Evolutionary conservation across 306 rosid species (phyloP), one percentile per base, ranked within the genome.

Genomic region (Cicer yamashitae): DNA sequence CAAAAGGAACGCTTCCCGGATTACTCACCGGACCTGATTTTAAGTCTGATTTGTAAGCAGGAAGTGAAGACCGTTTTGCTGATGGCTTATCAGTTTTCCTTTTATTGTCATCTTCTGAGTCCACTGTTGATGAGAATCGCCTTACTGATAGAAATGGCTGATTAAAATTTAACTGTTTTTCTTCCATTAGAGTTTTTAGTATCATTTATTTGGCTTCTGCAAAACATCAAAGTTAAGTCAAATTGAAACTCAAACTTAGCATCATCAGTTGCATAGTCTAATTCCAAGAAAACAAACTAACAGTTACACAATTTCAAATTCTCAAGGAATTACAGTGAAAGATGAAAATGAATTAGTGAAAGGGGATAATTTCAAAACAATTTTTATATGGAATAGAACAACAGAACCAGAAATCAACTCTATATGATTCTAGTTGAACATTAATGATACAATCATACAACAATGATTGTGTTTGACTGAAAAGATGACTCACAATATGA

Each of bases 1-100:
- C 64, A 70, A 94, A 94, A 78, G 98, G 98, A 82, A 94, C 96
- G 18, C 86, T 85, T 79, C 97, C 98, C 1, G 98, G 93, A 41
- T 87, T 85, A 71, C 82, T 86, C 71, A 94, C 68, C 11, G 98
- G 97, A 86, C 97, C 97, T 63, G 98, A 94, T 80, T 91, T 94
- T 66, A 91, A 73, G 56, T 94, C 97, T 63, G 98, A 87, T 77
- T 86, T 91, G 77, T 86, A 94, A 56, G 70, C 74, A 5, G 97
- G 96, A 79, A 81, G 87, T 67, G 86, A 88, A 83, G 94, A 90
- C 66, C 68, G 61, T 43, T 83, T 88, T 39, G 89, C 80, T 38
- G 34, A 14, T 77, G 93, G 60, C n/a, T 77, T 87, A 18, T 82
- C 87, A 7, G 69, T 76, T 76, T 77, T 87, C 58, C 63, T 74